Conservation (phyloP, 805 yeast species). For the Myxozyma geophila region DNA sequence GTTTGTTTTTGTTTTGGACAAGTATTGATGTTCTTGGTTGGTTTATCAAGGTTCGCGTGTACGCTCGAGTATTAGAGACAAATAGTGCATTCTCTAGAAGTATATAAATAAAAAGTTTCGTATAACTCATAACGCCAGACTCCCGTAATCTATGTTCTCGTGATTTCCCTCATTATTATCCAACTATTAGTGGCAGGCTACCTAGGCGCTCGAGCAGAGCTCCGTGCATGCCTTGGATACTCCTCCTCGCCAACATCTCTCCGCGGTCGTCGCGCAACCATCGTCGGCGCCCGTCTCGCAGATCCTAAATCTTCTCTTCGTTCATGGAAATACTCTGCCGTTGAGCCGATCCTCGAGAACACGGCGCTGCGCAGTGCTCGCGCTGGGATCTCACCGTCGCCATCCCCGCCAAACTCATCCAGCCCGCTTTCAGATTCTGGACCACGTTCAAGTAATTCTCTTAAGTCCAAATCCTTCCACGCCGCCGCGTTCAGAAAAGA, state of each 20-base stretch:
- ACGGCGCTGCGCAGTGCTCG: conserved; percentile 3
- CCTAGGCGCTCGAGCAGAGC: background rate
- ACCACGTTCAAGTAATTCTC: conserved; percentile 17
- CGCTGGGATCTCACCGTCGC: conserved; percentile 1
- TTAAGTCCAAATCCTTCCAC: conserved; percentile 37
- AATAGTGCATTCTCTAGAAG: background rate
- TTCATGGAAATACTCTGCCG: conserved; percentile 28
- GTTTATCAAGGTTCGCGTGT: background rate
- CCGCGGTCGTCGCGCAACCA: conserved; percentile 1
- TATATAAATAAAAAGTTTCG: too few species aligned
- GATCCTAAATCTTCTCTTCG: conserved; percentile 27
- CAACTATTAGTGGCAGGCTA: background rate
- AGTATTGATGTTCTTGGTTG: background rate
- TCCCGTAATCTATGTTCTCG: too few species aligned
- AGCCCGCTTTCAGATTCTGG: background rate
- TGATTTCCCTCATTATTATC: too few species aligned
- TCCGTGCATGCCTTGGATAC: conserved; percentile 3
- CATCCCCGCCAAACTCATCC: background rate
- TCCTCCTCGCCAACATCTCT: background rate
- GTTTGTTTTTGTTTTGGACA: too few species aligned
- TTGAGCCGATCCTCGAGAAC: conserved; percentile 23
- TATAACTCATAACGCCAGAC: background rate
- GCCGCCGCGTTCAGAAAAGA: conserved; percentile 34
- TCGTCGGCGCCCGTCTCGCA: conserved; percentile 8
- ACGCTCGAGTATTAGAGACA: background rate